Base-by-base conservation (phyloP, 164 flowering plant species). In the Platanus orientalis region DNA sequence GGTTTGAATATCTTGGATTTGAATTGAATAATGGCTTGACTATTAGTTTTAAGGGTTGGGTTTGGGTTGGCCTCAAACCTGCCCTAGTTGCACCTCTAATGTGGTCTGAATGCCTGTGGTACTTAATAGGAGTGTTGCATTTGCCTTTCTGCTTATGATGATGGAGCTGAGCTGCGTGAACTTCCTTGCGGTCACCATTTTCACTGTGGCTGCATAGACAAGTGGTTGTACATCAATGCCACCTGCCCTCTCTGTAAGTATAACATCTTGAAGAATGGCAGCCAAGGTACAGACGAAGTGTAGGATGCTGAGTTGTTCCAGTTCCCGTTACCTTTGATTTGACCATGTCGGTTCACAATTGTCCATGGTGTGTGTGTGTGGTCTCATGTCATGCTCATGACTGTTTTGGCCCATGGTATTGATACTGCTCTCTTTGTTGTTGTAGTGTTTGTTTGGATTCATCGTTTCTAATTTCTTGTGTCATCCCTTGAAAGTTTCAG, bases 171-270 rank as follows among this genome's bases (percentile, higher is more conserved):
- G 75, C 78, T 89, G 50, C 81, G 88, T 6, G 93, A 85, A 76
- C 81, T 89, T 66, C 87, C 93, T 16, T 89, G 96, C 47, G 65
- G 74, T 27, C 96, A 89, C 68, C 86, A 84, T 69, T 87, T 89
- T 62, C 96, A 89, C 76, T 79, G 84, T 71, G 75, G 78, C 27
- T 89, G 96, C 58, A 82, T 89, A 14, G 96, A 87, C 63, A 89
- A 87, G 68, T 89, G 96, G 96, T 71, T 89, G 48, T 75, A 73
- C 74, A 87, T 89, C 64, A 89, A 89, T 65, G 90, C 96, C 3
- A 80, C 83, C 5, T 89, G 96, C 29, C 96, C 96, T 3, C 91
- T 89, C 34, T 89, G 96, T 82, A 89, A 89, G 78, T 75, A 70
- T 58, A 73, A 81, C 72, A 75, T 81, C 20, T 13, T 71, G 34